Evolutionary conservation across 2,329 filamentous ascomycete genomes (phyloP).

Genomic region (Clonostachys byssicola): DNA sequence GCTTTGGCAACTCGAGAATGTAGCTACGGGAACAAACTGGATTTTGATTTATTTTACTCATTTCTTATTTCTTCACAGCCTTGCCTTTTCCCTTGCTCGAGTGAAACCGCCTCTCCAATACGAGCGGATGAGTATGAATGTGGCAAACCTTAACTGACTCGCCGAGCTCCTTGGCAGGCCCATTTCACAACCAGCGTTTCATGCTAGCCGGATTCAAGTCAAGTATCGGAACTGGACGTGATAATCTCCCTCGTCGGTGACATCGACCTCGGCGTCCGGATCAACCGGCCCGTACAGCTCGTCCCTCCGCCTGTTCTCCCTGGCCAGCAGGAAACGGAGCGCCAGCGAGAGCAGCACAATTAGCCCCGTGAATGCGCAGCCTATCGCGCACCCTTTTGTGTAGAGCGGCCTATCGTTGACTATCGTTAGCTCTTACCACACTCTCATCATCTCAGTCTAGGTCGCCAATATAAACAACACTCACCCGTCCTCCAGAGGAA

Average conservation of each 20-base stretch:
- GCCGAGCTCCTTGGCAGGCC: no score
- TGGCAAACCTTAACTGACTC: no score
- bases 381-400: conserved; percentile 9
- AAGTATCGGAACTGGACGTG: conserved; percentile 10
- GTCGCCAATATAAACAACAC: no score
- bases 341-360: conserved; percentile 6
- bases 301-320: conserved; percentile 8
- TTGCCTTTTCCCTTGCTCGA: no score
- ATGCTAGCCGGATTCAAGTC: conserved; percentile 4
- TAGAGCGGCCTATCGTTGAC: conserved; percentile 7
- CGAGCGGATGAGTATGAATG: no score
- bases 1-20: no score
- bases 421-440: no score
- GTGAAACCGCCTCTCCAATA: no score
- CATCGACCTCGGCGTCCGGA: conserved; percentile 5
- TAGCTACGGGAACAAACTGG: no score
- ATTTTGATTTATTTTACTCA: no score
- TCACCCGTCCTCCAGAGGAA: conserved; percentile 13
- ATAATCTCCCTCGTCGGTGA: conserved; percentile 8
- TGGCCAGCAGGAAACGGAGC: conserved; percentile 5
- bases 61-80: no score
- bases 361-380: conserved; percentile 8
- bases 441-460: background rate
- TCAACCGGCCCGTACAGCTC: conserved; percentile 5
- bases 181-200: no score